phyloP scores from a whole-genome alignment of 1,284 basidiomycete species.

The Boletus coffeatus region DNA sequence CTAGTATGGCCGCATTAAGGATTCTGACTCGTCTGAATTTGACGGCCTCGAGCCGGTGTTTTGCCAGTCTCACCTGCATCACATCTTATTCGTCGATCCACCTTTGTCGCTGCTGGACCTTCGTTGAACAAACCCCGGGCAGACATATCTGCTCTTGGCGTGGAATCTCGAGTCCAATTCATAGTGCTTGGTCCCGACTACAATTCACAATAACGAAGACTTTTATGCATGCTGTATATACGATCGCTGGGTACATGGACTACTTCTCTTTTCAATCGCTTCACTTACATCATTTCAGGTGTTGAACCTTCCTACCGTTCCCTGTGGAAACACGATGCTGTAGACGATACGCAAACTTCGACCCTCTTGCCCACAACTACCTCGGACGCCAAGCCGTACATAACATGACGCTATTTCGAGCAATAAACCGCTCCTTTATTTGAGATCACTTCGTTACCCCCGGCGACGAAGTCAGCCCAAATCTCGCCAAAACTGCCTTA shows the following conservation, averaged over 20 bases:
- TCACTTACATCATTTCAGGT: constrained; percentile 12
- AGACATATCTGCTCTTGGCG: too few relatives aligned
- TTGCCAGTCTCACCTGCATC: too few relatives aligned
- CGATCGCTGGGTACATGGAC: constrained; percentile 9
- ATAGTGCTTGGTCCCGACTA: constrained; percentile 36
- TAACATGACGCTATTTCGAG: constrained; percentile 1
- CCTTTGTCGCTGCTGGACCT: too few relatives aligned
- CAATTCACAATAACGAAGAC: constrained; percentile 17
- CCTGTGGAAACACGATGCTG: not conserved
- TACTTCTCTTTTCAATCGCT: constrained; percentile 1
- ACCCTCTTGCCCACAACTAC: not conserved
- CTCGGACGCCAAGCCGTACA: not conserved
- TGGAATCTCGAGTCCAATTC: constrained; percentile 33
- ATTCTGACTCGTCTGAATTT: not conserved
- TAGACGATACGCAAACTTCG: constrained; percentile 4
- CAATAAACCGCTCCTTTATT: constrained; percentile 14
- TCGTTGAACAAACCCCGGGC: too few relatives aligned
- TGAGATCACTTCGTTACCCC: constrained; percentile 38
- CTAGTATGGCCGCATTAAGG: not conserved
- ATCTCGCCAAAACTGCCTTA: constrained; percentile 23
- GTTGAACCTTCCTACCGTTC: constrained; percentile 2
- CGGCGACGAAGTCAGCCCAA: constrained; percentile 23
- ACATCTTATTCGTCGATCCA: too few relatives aligned
- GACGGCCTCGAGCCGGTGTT: too few relatives aligned
- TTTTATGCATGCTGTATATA: constrained; percentile 17